Base-by-base conservation (phyloP, 495 filamentous ascomycete genomes). In the Lichina pygmaea region DNA sequence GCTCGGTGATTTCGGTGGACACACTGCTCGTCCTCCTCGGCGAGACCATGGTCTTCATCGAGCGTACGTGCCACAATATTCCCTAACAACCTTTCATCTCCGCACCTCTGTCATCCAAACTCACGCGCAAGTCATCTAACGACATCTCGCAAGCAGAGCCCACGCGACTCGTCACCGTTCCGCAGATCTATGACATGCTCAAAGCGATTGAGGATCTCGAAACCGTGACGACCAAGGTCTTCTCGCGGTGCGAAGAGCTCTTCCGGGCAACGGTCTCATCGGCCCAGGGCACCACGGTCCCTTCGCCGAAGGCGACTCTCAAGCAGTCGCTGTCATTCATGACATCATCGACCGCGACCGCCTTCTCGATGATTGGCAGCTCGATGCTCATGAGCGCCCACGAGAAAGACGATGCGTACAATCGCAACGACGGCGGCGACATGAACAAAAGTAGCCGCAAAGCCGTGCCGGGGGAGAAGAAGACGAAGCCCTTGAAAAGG, bases 171-270 rank as follows among this genome's bases (percentile, higher is more conserved):
- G 59, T 81, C 41, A 66, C 58, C 5, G 64, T 77, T 10, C 61
- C 70, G 12, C 77, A 91, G 54, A 73, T 82, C 54, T 75, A 81
- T 52, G 65, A 66, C 44, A 67, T 94, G 13, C 69, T 92, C 43
- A 78, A 77, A 45, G 77, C 81, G 0, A 66, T 84, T 46, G 83
- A 92, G 56, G 81, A 93, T 55, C 67, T 93, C 6, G 67, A 85
- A 57, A 76, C 78, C 6, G 78, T 82, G 31, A 73, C 75, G 6
- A 62, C 66, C 17, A 62, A 75, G n/a, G 72, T 89, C 13, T 78
- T 73, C 51, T 61, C 62, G 2, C 72, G 76, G 49, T 54, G 12
- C 36, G 50, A 24, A 46, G 30, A 36, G 16, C 42, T 24, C 50
- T n/a, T 44, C 39, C 36, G 3, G 50, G 6, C 40, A 45, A 46